Percentiles rank a stretch among this genome's conserved stretches.
Conservation (phyloP, 768 basidiomycete genomes). For the Hebeloma cylindrosporum region DNA sequence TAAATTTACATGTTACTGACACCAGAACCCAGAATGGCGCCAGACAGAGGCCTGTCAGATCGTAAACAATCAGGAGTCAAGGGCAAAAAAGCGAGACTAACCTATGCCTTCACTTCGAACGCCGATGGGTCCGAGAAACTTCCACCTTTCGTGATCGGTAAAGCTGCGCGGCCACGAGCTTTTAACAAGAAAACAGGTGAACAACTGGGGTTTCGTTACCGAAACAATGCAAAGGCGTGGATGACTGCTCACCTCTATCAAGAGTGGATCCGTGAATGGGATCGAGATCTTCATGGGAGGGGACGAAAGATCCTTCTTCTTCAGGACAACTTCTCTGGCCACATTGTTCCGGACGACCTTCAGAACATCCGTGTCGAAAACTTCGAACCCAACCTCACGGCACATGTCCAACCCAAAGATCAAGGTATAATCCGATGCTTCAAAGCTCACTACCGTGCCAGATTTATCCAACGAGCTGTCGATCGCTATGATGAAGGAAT, state of each 20-base stretch:
- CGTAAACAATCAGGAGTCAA: slow-evolving; percentile 29
- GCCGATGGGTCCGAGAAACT: slow-evolving; percentile 34
- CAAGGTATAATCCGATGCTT: slow-evolving; percentile 36
- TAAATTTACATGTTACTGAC: slow-evolving; percentile 2
- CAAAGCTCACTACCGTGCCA: slow-evolving; percentile 34
- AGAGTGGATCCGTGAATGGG: slow-evolving; percentile 34
- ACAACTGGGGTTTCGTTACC: slow-evolving; percentile 36
- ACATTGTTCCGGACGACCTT: slow-evolving; percentile 22
- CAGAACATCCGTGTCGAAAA: slow-evolving; percentile 28
- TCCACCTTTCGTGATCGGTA: slow-evolving; percentile 34
- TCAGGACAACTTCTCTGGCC: slow-evolving; percentile 32
- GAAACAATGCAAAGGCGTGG: slow-evolving; percentile 39
- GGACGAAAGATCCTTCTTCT: slow-evolving; percentile 30
- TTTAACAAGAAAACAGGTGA: slow-evolving; percentile 29
- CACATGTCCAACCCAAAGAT: slow-evolving; percentile 37
- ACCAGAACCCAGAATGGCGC: slow-evolving; percentile 31
- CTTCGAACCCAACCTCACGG: slow-evolving; percentile 37
- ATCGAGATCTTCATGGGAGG: slow-evolving; percentile 25
- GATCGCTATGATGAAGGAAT: slow-evolving; percentile 29
- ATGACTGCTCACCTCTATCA: slow-evolving; percentile 36
- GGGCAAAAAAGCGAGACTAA: slow-evolving; percentile 31
- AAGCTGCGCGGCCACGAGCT: slow-evolving; percentile 24
- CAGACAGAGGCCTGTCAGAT: slow-evolving; percentile 30
- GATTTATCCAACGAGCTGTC: slow-evolving; percentile 29
- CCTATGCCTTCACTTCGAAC: slow-evolving; percentile 34